Percentiles rank a stretch among this genome's conserved stretches.
Conservation (phyloP, 2,329 filamentous ascomycete genomes). For the Calonectria hawksworthii region DNA sequence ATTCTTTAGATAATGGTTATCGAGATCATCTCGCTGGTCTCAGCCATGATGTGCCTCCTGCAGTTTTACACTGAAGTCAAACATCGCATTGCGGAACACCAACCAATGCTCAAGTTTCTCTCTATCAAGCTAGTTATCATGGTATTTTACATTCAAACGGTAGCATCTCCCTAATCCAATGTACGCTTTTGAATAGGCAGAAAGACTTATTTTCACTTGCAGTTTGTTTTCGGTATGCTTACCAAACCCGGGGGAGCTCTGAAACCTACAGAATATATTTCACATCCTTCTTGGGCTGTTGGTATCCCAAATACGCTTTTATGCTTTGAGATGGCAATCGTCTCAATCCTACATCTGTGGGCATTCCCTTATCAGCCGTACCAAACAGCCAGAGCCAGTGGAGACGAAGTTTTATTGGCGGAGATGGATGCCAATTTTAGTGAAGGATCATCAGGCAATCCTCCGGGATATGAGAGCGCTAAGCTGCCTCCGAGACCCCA, state of each 20-base stretch:
- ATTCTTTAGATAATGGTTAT: background rate
- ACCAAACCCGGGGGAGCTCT: background rate
- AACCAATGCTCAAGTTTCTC: background rate
- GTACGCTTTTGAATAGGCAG: background rate
- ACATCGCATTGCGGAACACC: background rate
- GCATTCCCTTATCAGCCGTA: background rate
- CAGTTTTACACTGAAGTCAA: background rate
- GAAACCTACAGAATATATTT: background rate
- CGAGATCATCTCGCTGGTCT: background rate
- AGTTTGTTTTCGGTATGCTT: background rate
- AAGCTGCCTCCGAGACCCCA: background rate
- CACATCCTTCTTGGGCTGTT: background rate
- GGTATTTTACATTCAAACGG: background rate
- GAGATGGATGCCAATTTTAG: background rate
- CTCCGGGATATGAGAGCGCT: background rate
- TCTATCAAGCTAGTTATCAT: background rate
- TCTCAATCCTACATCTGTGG: background rate
- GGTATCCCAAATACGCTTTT: background rate
- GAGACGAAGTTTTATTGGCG: background rate
- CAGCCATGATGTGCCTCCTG: background rate
- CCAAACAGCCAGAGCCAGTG: background rate
- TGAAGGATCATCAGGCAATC: background rate
- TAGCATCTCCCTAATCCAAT: background rate
- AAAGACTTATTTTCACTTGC: background rate
- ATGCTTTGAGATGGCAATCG: background rate